These are phyloP conservation scores for Pichia manshurica DNA, from an alignment of 805 yeast genomes.

Conservation along the genomic window DNA sequence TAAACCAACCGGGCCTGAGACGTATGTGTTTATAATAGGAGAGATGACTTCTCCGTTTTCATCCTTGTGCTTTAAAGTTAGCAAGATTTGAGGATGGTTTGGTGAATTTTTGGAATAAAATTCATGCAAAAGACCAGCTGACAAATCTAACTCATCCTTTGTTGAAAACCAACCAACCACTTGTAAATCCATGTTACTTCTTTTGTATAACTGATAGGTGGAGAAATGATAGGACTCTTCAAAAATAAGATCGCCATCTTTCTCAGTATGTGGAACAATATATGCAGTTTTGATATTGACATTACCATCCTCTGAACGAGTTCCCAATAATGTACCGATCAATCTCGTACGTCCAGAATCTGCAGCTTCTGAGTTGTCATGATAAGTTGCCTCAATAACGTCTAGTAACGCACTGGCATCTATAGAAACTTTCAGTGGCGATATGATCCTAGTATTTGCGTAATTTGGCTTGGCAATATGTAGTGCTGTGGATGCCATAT, in stretches of 20 bases:
- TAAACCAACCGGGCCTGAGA: slow-evolving; percentile 67
- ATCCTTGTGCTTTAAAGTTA: slow-evolving; percentile 60
- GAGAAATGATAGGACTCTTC: slow-evolving; percentile 71
- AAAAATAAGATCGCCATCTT: slow-evolving; percentile 68
- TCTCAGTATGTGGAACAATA: slow-evolving; percentile 74
- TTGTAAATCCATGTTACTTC: slow-evolving; percentile 70
- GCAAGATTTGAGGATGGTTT: slow-evolving; percentile 73
- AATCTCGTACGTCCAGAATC: slow-evolving; percentile 47
- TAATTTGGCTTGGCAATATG: slow-evolving; percentile 44
- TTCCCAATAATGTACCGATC: slow-evolving; percentile 78
- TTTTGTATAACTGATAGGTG: slow-evolving; percentile 65
- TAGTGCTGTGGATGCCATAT: slow-evolving; percentile 23
- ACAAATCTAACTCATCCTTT: slow-evolving; percentile 53
- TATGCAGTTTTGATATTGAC: slow-evolving; percentile 71
- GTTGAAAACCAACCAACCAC: slow-evolving; percentile 84
- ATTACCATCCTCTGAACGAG: slow-evolving; percentile 76
- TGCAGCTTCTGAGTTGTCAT: slow-evolving; percentile 38
- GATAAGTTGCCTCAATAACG: slow-evolving; percentile 63
- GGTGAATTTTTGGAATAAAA: slow-evolving; percentile 75
- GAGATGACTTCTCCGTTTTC: slow-evolving; percentile 44
- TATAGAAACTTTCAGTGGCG: slow-evolving; percentile 49
- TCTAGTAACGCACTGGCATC: slow-evolving; percentile 71
- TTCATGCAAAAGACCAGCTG: slow-evolving; percentile 75
- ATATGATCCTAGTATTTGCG: slow-evolving; percentile 28
- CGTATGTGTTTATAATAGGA: slow-evolving; percentile 61